Evolutionary conservation across 2,329 filamentous ascomycete genomes (phyloP), one percentile per base, ranked within the genome.

Genomic region (Aureobasidium sp.): DNA sequence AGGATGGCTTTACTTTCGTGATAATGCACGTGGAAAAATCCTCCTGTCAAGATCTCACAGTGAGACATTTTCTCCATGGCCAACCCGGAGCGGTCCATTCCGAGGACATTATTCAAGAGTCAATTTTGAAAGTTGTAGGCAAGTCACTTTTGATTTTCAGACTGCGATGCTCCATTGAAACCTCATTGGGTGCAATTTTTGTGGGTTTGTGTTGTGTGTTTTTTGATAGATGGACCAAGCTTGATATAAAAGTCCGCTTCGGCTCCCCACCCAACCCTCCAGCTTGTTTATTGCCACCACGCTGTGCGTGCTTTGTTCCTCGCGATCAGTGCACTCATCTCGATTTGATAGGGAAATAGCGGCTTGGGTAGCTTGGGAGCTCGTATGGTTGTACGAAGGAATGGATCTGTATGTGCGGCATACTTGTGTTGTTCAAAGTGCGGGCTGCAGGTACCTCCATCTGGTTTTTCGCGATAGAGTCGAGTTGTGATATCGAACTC

Each of bases 221-320:
- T 24, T 26, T 37, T 53, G 50, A 36, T 39, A 26, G 36, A 2
- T 32, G 36, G 51, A 43, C 20, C 9, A 41, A 43, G 51, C 37
- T 26, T 41, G 37, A 43, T 43, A 55, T 55, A 55, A 20, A 55
- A 55, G 51, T 55, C 51, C 51, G 51, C 51, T 55, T 55, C 51
- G 51, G 51, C 51, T 55, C 51, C 51, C 51, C 51, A 32, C 37
- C 20, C 51, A 41, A 55, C 37, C 51, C 51, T 29, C 48, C 51
- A 43, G n/a, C 24, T 15, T 12, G 26, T 26, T 50, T 37, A 27
- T 52, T 37, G 8, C 17, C 32, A 24, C 50, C 13, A 36, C 32
- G 20, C 15, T 36, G 26, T 12, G 17, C 32, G 24, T 27, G 32
- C 32, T 39, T 39, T 37, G 6, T 13, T 10, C 50, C 50, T 52